Evolutionary conservation across 2,329 filamentous ascomycete genomes (phyloP).

Genomic region (Madurella fahalii): DNA sequence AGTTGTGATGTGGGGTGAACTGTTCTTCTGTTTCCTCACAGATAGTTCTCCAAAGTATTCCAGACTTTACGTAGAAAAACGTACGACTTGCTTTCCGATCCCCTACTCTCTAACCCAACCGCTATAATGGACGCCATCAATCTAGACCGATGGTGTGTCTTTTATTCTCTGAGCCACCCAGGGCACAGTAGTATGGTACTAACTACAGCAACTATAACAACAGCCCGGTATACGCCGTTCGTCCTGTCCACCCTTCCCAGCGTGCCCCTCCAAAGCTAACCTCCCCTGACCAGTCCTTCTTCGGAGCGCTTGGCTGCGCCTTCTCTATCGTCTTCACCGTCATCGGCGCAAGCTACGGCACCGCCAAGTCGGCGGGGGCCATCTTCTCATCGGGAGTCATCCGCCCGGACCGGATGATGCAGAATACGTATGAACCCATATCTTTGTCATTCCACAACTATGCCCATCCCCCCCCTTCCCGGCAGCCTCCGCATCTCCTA

Average conservation of each 20-base stretch:
- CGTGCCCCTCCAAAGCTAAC: neutral
- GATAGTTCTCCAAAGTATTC: no score
- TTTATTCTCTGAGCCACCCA: neutral
- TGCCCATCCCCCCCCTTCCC: neutral
- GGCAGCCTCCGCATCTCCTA: no score
- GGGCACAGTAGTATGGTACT: no score
- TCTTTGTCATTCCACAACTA: neutral
- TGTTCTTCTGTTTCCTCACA: neutral
- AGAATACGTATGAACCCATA: slow-evolving; percentile 12
- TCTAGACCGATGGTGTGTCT: slow-evolving; percentile 36
- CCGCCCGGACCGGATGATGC: slow-evolving; percentile 64
- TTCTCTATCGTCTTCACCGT: slow-evolving; percentile 49
- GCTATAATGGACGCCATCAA: slow-evolving; percentile 32
- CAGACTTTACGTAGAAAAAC: no score
- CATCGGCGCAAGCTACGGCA: slow-evolving; percentile 86
- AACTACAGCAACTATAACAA: neutral
- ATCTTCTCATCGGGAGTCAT: slow-evolving; percentile 97
- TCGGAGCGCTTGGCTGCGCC: slow-evolving; percentile 94
- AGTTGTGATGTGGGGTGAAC: neutral
- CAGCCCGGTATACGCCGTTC: slow-evolving; percentile 44
- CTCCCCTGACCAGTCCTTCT: slow-evolving; percentile 62
- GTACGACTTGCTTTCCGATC: no score
- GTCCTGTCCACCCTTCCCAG: slow-evolving; percentile 19
- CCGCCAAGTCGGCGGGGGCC: slow-evolving; percentile 97
- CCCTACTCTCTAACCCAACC: neutral